Percentiles rank a stretch among this genome's conserved stretches.
Conservation (phyloP, 2,329 filamentous ascomycete species). For the Rosellinia necatrix region DNA sequence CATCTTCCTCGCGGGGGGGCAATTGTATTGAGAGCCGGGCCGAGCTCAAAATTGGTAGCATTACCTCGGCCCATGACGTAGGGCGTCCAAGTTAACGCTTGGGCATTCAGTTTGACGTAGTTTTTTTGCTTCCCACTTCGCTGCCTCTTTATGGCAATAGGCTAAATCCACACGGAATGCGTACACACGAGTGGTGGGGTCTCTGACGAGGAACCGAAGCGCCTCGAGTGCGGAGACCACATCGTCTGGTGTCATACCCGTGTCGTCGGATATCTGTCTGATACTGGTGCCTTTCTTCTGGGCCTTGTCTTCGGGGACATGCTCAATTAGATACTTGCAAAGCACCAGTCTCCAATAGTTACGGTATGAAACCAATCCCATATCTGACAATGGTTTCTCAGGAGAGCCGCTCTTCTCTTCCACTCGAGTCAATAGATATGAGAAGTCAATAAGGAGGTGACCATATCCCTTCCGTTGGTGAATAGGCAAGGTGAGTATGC, state of each 20-base stretch:
- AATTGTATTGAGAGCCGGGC: slow-evolving; percentile 80
- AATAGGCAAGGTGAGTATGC: slow-evolving; percentile 93
- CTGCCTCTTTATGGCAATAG: slow-evolving; percentile 86
- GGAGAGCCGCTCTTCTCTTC: slow-evolving; percentile 94
- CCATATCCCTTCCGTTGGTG: slow-evolving; percentile 98
- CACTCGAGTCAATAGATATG: slow-evolving; percentile 90
- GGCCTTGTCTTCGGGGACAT: slow-evolving; percentile 44
- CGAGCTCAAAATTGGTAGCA: slow-evolving; percentile 80
- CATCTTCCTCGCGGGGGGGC: slow-evolving; percentile 82
- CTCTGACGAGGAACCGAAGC: slow-evolving; percentile 83
- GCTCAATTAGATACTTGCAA: slow-evolving; percentile 78
- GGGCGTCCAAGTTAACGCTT: slow-evolving; percentile 88
- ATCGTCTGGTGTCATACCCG: slow-evolving; percentile 94
- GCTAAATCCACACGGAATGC: slow-evolving; percentile 84
- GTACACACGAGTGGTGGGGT: slow-evolving; percentile 86
- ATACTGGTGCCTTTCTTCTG: slow-evolving; percentile 61
- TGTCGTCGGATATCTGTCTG: slow-evolving; percentile 78
- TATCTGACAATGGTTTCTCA: slow-evolving; percentile 96
- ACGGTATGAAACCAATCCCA: slow-evolving; percentile 95
- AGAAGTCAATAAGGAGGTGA: slow-evolving; percentile 96
- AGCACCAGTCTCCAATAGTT: slow-evolving; percentile 95
- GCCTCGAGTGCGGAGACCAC: slow-evolving; percentile 93
- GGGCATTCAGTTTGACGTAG: slow-evolving; percentile 82
- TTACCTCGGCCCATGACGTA: slow-evolving; percentile 94
- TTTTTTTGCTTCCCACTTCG: slow-evolving; percentile 87